phyloP scores from a whole-genome alignment of 2,329 filamentous ascomycete genomes.

The Aspergillus sp. region DNA sequence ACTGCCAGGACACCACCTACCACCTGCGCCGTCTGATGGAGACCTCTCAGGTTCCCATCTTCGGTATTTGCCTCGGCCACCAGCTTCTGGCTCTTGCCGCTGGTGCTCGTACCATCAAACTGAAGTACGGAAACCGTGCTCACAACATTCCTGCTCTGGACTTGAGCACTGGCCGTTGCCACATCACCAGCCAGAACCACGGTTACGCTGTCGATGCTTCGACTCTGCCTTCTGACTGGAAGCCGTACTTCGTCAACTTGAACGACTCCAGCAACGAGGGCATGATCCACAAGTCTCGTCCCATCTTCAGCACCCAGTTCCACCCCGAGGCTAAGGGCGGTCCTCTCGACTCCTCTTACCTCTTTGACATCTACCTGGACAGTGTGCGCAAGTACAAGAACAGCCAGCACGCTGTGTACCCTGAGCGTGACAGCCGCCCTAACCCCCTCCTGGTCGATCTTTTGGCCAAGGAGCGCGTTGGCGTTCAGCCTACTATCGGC shows the following conservation, averaged over 20 bases:
- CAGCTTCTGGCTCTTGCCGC: slow-evolving; percentile 89
- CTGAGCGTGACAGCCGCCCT: slow-evolving; percentile 79
- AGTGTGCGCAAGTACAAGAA: slow-evolving; percentile 88
- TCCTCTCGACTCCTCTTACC: slow-evolving; percentile 89
- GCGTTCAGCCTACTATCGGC: slow-evolving; percentile 69
- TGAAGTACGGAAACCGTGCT: slow-evolving; percentile 98
- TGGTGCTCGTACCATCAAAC: slow-evolving; percentile 87
- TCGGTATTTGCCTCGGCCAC: slow-evolving; percentile 97
- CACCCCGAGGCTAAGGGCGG: slow-evolving; percentile 98
- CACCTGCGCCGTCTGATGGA: slow-evolving; percentile 90
- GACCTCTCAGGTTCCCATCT: slow-evolving; percentile 83
- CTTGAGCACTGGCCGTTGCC: slow-evolving; percentile 92
- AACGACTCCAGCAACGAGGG: slow-evolving; percentile 97
- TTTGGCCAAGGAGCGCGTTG: slow-evolving; percentile 89
- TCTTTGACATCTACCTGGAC: slow-evolving; percentile 95
- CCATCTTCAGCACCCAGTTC: slow-evolving; percentile 98
- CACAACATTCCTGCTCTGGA: slow-evolving; percentile 98
- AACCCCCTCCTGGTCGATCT: slow-evolving; percentile 86
- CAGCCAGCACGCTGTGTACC: slow-evolving; percentile 66
- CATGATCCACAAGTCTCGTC: slow-evolving; percentile 93
- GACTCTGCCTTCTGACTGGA: slow-evolving; percentile 82
- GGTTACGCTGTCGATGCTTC: slow-evolving; percentile 89
- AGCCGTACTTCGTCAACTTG: slow-evolving; percentile 97
- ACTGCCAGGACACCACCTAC: slow-evolving; percentile 92
- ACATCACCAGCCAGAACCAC: slow-evolving; percentile 98